These are phyloP conservation scores for Talaromyces sp. DNA, from an alignment of 2,329 filamentous ascomycete genomes.

Conservation along the genomic window DNA sequence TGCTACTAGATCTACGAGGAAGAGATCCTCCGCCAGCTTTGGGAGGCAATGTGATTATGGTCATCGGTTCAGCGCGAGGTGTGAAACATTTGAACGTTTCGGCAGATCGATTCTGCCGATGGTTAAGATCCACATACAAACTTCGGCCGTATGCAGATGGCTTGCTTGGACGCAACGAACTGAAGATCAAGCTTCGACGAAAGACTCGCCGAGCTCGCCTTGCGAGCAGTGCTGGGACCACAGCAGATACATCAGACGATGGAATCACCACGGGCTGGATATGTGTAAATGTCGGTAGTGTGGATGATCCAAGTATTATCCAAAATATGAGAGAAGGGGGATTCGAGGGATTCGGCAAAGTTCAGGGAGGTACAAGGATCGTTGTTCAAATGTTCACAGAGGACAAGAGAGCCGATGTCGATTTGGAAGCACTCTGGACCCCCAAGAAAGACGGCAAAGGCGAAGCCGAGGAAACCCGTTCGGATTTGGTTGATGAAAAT, in stretches of 20 bases:
- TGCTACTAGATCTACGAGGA: constrained; percentile 74
- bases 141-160: constrained; percentile 80
- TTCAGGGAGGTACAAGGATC: constrained; percentile 56
- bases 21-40: constrained; percentile 84
- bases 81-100: constrained; percentile 91
- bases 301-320: constrained; percentile 52
- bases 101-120: constrained; percentile 83
- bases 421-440: constrained; percentile 64
- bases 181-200: constrained; percentile 80
- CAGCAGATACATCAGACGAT: constrained; percentile 63
- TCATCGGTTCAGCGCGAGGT: constrained; percentile 85
- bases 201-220: constrained; percentile 79
- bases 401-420: constrained; percentile 64
- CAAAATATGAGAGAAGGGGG: constrained; percentile 28
- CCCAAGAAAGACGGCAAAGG: constrained; percentile 33
- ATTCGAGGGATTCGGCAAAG: constrained; percentile 73
- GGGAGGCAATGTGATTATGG: constrained; percentile 85
- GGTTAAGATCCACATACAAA: constrained; percentile 70
- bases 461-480: background rate
- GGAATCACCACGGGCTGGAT: constrained; percentile 95
- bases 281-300: constrained; percentile 79
- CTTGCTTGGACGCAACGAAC: constrained; percentile 80
- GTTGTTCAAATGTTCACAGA: constrained; percentile 71
- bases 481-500: background rate
- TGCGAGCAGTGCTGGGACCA: constrained; percentile 66